Evolutionary conservation across 2,329 filamentous ascomycete genomes (phyloP).

Genomic region (Pseudogymnoascus sp.): DNA sequence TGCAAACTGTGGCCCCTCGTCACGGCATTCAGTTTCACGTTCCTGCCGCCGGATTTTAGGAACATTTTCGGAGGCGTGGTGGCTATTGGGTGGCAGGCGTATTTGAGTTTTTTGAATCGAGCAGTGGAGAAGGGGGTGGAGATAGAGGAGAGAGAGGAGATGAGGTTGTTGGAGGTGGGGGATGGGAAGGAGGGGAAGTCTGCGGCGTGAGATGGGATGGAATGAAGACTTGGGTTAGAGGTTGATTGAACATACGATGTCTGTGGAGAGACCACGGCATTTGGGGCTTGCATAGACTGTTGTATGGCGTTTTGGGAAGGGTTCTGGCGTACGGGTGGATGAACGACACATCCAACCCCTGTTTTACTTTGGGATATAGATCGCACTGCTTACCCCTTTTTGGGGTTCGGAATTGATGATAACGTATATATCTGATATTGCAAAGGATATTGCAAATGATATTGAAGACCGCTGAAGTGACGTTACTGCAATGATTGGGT

Average conservation of each 20-base stretch:
- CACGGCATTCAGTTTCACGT: slow-evolving; percentile 81
- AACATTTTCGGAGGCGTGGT: slow-evolving; percentile 72
- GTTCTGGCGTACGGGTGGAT: not conserved
- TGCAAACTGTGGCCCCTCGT: slow-evolving; percentile 85
- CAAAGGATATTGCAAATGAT: too few relatives aligned
- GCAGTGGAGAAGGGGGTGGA: slow-evolving; percentile 52
- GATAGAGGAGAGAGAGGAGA: slow-evolving; percentile 12
- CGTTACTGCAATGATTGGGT: not conserved
- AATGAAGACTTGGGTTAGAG: not conserved
- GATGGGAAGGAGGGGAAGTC: slow-evolving; percentile 13
- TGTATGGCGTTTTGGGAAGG: not conserved
- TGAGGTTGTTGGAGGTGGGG: slow-evolving; percentile 2
- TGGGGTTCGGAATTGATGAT: not conserved
- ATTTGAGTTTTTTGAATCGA: slow-evolving; percentile 73
- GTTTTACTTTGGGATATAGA: not conserved
- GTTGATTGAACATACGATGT: not conserved
- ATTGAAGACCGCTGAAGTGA: not conserved
- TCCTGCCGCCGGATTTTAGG: slow-evolving; percentile 69
- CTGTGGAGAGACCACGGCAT: not conserved
- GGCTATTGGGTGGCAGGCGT: slow-evolving; percentile 88
- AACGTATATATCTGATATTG: not conserved
- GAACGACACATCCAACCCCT: not conserved
- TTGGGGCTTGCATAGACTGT: not conserved
- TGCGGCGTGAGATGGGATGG: not conserved
- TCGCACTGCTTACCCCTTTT: not conserved